Evolutionary conservation across 768 basidiomycete genomes (phyloP).

Genomic region (Hypholoma sublateritium): DNA sequence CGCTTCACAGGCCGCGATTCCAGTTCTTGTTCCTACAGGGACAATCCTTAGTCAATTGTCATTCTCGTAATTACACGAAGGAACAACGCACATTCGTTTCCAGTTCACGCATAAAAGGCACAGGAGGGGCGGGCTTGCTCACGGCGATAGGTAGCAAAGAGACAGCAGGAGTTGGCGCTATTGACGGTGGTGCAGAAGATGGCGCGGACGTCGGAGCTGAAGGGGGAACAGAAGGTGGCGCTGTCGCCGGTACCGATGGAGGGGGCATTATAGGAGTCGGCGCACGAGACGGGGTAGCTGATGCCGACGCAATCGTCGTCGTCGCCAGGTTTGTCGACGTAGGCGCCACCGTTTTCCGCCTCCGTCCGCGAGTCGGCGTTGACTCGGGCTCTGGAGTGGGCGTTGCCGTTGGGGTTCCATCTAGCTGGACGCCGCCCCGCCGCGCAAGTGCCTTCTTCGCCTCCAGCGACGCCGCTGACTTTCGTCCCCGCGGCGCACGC

Average conservation of each 20-base stretch:
- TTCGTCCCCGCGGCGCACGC: slow-evolving; percentile 41
- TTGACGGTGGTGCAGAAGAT: slow-evolving; percentile 12
- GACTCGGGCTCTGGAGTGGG: slow-evolving; percentile 71
- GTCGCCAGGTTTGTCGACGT: slow-evolving; percentile 25
- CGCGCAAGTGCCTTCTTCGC: slow-evolving; percentile 34
- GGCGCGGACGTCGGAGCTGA: slow-evolving; percentile 1
- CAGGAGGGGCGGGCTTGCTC: not conserved
- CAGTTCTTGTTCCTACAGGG: slow-evolving; percentile 26
- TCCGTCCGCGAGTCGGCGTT: slow-evolving; percentile 29
- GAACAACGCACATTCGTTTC: slow-evolving; percentile 1
- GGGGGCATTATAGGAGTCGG: slow-evolving; percentile 5
- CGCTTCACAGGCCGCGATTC: slow-evolving; percentile 39
- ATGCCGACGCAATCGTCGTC: slow-evolving; percentile 23
- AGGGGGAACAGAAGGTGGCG: slow-evolving; percentile 15
- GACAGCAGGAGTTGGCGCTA: slow-evolving; percentile 1
- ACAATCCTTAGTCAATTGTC: not conserved
- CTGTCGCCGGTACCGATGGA: slow-evolving; percentile 14
- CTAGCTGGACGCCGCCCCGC: slow-evolving; percentile 43
- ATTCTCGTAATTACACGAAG: not conserved
- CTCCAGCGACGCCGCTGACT: slow-evolving; percentile 30
- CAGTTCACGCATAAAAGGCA: not conserved
- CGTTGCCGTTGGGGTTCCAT: slow-evolving; percentile 52
- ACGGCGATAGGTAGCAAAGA: not conserved
- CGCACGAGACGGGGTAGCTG: slow-evolving; percentile 1
- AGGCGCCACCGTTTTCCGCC: slow-evolving; percentile 26